These are phyloP conservation scores for Xylariaceae sp. DNA, from an alignment of 2,329 filamentous ascomycete genomes.

Conservation along the genomic window DNA sequence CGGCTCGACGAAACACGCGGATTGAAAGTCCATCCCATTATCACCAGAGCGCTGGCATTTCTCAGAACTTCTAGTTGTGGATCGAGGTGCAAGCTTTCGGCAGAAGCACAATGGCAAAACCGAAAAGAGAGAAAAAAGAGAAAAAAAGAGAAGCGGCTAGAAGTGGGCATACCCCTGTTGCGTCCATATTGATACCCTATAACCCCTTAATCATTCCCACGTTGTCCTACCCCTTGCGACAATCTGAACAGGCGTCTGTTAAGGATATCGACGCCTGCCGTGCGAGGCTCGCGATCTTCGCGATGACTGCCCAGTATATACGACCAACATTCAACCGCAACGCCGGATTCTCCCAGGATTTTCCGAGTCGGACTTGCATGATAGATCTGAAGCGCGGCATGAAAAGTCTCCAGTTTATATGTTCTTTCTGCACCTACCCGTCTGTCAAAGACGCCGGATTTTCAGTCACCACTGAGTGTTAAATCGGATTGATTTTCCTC, in stretches of 20 bases:
- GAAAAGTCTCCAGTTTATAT: not conserved
- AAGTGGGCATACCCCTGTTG: constrained; percentile 3
- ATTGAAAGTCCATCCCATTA: constrained; percentile 89
- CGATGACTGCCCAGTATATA: constrained; percentile 2
- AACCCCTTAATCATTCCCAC: constrained; percentile 7
- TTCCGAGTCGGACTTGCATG: not conserved
- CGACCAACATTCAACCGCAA: not conserved
- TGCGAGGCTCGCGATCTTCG: not conserved
- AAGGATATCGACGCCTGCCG: not conserved
- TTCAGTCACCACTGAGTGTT: not conserved
- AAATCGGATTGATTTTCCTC: not conserved
- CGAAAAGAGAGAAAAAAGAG: not conserved
- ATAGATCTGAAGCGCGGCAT: not conserved
- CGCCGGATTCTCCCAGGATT: not conserved
- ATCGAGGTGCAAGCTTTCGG: not conserved
- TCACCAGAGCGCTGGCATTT: constrained; percentile 88
- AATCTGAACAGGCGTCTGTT: not conserved
- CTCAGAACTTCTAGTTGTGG: constrained; percentile 80
- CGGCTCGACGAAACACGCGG: constrained; percentile 84
- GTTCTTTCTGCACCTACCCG: not conserved
- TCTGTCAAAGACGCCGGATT: not conserved
- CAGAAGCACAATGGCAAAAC: not conserved
- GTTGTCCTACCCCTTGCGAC: not conserved
- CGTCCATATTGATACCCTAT: constrained; percentile 14
- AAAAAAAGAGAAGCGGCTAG: not conserved